These are phyloP conservation scores for Kentomonas sorsogonicus DNA, from an alignment of 208 protist species.

Conservation along the genomic window DNA sequence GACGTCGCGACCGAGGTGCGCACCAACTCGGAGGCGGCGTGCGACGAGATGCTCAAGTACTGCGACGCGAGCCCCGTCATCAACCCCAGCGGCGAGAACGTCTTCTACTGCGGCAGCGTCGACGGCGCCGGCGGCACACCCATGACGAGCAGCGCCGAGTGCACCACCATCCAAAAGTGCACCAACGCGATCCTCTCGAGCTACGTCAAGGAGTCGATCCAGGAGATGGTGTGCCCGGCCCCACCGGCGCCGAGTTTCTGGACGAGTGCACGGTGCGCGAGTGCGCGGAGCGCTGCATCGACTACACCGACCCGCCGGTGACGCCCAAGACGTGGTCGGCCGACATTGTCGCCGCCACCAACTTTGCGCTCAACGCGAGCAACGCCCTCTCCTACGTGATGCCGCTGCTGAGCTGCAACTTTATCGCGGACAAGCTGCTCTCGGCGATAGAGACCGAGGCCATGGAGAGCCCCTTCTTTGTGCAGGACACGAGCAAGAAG, in stretches of 20 bases:
- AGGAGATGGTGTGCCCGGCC: slow-evolving; percentile 44
- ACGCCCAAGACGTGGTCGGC: slow-evolving; percentile 19
- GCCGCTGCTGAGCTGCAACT: slow-evolving; percentile 71
- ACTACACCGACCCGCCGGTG: slow-evolving; percentile 21
- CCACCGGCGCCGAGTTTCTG: slow-evolving; percentile 25
- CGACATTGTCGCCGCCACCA: slow-evolving; percentile 20
- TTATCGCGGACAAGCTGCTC: slow-evolving; percentile 60
- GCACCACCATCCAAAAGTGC: slow-evolving; percentile 36
- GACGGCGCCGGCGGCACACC: slow-evolving; percentile 39
- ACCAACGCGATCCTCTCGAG: slow-evolving; percentile 23
- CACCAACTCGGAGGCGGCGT: slow-evolving; percentile 21
- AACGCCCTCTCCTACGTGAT: slow-evolving; percentile 53
- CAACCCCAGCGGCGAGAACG: not conserved
- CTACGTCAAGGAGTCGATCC: slow-evolving; percentile 39
- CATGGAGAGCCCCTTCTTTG: slow-evolving; percentile 9
- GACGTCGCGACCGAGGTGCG: slow-evolving; percentile 22
- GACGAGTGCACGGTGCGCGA: slow-evolving; percentile 42
- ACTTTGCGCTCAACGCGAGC: slow-evolving; percentile 43
- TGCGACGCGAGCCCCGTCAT: slow-evolving; percentile 28
- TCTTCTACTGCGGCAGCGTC: too few relatives aligned
- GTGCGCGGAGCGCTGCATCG: slow-evolving; percentile 36
- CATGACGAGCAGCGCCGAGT: slow-evolving; percentile 17
- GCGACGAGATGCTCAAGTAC: slow-evolving; percentile 43
- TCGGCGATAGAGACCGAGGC: slow-evolving; percentile 32
- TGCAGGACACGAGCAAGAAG: not conserved